Conservation (phyloP, 2,329 filamentous ascomycete species). For the Nectriaceae sp. region DNA sequence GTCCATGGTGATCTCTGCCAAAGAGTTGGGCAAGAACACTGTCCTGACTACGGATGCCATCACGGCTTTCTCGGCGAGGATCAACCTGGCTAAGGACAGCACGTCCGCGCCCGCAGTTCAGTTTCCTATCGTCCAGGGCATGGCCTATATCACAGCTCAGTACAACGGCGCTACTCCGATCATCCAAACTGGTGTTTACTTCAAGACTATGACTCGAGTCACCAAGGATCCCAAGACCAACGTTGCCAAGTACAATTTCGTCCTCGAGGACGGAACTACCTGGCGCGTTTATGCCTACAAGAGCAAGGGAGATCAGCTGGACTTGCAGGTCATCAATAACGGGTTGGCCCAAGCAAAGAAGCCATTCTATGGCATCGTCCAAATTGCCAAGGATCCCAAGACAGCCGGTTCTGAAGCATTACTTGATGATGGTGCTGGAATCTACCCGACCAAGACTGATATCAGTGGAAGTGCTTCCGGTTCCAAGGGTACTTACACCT, state of each 20-base stretch:
- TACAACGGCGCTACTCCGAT: constrained; percentile 72
- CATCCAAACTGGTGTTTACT: constrained; percentile 75
- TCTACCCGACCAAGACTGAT: constrained; percentile 67
- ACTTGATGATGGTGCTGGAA: constrained; percentile 75
- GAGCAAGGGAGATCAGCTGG: constrained; percentile 59
- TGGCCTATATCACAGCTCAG: constrained; percentile 79
- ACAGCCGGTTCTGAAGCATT: constrained; percentile 58
- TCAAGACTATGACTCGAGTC: constrained; percentile 64
- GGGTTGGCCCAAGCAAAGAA: constrained; percentile 63
- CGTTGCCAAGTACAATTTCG: constrained; percentile 74
- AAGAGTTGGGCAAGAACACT: constrained; percentile 67
- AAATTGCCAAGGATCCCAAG: constrained; percentile 76
- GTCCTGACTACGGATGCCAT: constrained; percentile 54
- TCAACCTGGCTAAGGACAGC: constrained; percentile 63
- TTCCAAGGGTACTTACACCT: constrained; percentile 67
- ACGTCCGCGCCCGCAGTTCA: constrained; percentile 62
- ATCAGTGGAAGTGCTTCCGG: constrained; percentile 65
- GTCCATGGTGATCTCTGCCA: constrained; percentile 77
- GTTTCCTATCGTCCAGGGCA: constrained; percentile 86
- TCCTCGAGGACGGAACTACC: constrained; percentile 68
- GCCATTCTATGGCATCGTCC: constrained; percentile 76
- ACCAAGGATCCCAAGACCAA: constrained; percentile 59
- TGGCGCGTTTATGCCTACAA: constrained; percentile 82
- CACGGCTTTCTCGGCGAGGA: constrained; percentile 63
- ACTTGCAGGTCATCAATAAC: constrained; percentile 69